phyloP scores from a whole-genome alignment of 148 eudicot species.

The Fagopyrum homotropicum region DNA sequence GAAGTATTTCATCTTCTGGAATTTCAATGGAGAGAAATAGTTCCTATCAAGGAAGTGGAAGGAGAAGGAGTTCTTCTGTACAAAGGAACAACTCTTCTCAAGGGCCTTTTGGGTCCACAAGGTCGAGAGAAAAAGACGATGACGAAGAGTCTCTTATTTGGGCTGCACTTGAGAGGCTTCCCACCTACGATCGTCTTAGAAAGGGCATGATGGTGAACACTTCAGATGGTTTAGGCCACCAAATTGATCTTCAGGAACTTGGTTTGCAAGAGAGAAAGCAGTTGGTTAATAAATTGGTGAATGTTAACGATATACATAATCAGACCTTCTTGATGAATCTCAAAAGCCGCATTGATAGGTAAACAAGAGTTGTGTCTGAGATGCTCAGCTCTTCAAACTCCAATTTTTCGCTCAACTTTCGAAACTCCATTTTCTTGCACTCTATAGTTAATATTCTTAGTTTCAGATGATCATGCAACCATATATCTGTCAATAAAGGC shows the following conservation, averaged over 20 bases:
- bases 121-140: slow-evolving; percentile 14
- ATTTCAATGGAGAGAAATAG: not conserved
- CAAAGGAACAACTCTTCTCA: not conserved
- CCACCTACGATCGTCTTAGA: slow-evolving; percentile 28
- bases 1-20: not conserved
- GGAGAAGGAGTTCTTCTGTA: not conserved
- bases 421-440: not conserved
- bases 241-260: slow-evolving; percentile 17
- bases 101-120: not conserved
- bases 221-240: slow-evolving; percentile 7
- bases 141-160: slow-evolving; percentile 37
- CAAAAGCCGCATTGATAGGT: slow-evolving; percentile 25
- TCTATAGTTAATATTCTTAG: not conserved
- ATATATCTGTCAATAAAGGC: not conserved
- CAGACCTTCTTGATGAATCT: slow-evolving; percentile 23
- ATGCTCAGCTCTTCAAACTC: not conserved
- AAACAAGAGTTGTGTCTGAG: not conserved
- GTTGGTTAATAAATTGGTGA: slow-evolving; percentile 20
- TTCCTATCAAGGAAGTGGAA: not conserved
- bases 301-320: slow-evolving; percentile 20
- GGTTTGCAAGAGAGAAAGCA: slow-evolving; percentile 10
- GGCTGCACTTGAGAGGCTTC: slow-evolving; percentile 38
- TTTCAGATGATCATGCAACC: not conserved
- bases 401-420: no score
- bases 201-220: slow-evolving; percentile 10